Conservation (phyloP, 2,329 filamentous ascomycete genomes). For the Nemania diffusa region DNA sequence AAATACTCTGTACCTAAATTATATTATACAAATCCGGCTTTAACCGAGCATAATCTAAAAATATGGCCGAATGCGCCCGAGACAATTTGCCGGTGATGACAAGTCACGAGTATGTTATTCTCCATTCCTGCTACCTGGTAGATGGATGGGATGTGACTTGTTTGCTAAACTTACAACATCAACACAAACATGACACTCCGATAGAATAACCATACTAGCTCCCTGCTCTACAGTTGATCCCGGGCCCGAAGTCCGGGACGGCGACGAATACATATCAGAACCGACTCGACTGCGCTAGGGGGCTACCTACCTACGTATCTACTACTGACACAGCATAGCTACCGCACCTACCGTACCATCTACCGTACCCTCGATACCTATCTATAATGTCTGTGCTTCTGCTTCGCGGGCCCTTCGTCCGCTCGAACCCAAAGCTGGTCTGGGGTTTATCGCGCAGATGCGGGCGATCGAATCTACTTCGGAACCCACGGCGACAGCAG, state of each 20-base stretch:
- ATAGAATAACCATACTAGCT: background rate
- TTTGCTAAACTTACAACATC: background rate
- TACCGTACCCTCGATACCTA: too few relatives aligned
- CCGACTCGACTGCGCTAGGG: background rate
- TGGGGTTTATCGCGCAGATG: constrained; percentile 28
- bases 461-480: constrained; percentile 29
- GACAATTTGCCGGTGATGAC: background rate
- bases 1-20: too few relatives aligned
- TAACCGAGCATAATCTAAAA: constrained; percentile 17
- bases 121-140: background rate
- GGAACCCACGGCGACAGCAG: constrained; percentile 38
- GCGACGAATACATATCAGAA: background rate
- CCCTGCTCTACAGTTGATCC: background rate
- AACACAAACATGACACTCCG: background rate
- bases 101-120: background rate
- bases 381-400: constrained; percentile 27
- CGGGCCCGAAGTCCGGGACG: background rate
- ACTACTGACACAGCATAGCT: background rate
- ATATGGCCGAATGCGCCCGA: constrained; percentile 20
- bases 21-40: constrained; percentile 15
- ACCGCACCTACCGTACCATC: too few relatives aligned
- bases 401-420: constrained; percentile 36
- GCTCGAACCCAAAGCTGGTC: constrained; percentile 32
- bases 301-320: background rate
- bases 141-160: background rate